Conservation (phyloP, 257 asterid species). For the Sherardia arvensis region DNA sequence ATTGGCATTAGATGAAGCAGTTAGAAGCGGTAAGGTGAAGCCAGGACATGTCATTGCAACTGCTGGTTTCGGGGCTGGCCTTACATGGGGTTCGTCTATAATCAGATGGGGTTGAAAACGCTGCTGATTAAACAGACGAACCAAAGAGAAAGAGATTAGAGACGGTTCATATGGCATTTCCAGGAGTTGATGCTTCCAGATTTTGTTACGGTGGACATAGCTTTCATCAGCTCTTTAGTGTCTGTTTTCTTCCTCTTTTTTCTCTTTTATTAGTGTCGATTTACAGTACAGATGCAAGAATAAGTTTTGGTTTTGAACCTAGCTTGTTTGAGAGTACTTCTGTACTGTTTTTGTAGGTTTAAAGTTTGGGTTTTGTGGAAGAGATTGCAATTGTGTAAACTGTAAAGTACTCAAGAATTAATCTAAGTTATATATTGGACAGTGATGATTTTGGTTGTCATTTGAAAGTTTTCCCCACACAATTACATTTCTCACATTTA, state of each 20-base stretch:
- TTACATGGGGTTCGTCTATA: constrained; percentile 92
- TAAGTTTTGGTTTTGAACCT: constrained; percentile 6
- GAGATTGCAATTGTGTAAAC: not conserved
- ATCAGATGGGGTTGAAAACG: constrained; percentile 91
- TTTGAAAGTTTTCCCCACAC: not conserved
- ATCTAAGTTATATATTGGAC: not conserved
- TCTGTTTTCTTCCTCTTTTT: not conserved
- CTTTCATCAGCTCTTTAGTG: constrained; percentile 2
- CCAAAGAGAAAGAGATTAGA: not conserved
- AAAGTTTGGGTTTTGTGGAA: not conserved
- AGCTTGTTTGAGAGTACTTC: not conserved
- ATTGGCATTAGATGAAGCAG: constrained; percentile 90
- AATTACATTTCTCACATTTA: too few species aligned
- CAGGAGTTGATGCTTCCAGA: not conserved
- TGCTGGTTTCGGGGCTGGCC: constrained; percentile 98
- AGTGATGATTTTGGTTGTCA: too few species aligned
- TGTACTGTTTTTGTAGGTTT: not conserved
- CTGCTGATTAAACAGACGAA: too few species aligned
- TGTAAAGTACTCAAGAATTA: not conserved
- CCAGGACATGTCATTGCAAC: constrained; percentile 76
- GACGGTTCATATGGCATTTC: constrained; percentile 8
- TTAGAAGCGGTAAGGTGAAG: constrained; percentile 69
- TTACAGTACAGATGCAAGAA: constrained; percentile 5
- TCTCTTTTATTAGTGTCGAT: constrained; percentile 5
- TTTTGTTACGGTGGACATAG: constrained; percentile 19